Conservation (phyloP, 352 stramenopile species). For the Pythium dissimile region DNA sequence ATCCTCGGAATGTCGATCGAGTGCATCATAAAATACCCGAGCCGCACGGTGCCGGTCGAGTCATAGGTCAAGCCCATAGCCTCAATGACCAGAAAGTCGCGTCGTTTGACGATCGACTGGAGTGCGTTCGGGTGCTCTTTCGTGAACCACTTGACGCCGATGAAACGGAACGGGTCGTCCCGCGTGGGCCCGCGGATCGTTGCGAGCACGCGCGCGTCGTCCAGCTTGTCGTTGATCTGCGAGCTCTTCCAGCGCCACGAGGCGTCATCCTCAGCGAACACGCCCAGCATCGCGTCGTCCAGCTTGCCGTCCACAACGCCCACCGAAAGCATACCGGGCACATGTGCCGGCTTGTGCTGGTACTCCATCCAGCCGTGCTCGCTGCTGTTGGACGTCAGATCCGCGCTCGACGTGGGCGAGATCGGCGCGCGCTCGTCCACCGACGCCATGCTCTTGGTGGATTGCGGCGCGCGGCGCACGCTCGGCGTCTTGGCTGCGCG, state of each 20-base stretch:
- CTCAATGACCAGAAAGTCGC: constrained; percentile 46
- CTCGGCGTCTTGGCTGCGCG: constrained; percentile 6
- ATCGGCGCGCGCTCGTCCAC: background rate
- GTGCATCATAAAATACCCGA: constrained; percentile 58
- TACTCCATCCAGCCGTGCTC: constrained; percentile 20
- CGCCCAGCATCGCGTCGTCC: constrained; percentile 24
- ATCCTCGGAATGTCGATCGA: constrained; percentile 36
- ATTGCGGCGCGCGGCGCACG: background rate
- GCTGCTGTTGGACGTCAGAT: background rate
- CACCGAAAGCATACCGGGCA: constrained; percentile 15
- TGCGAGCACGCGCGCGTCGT: constrained; percentile 25
- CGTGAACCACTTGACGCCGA: constrained; percentile 45
- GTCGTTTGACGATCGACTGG: constrained; percentile 33
- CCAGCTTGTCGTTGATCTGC: constrained; percentile 28
- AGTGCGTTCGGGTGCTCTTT: constrained; percentile 23
- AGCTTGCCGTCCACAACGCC: constrained; percentile 20
- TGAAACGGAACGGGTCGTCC: constrained; percentile 37
- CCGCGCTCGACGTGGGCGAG: constrained; percentile 3
- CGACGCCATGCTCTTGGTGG: constrained; percentile 12
- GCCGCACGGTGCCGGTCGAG: constrained; percentile 24
- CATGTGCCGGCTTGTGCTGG: constrained; percentile 15
- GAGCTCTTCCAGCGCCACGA: constrained; percentile 25
- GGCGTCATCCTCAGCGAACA: constrained; percentile 18
- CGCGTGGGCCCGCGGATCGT: constrained; percentile 24
- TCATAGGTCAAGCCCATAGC: constrained; percentile 44